Evolutionary conservation across 2,329 filamentous ascomycete species (phyloP).

Genomic region (Nigrospora osmanthi): DNA sequence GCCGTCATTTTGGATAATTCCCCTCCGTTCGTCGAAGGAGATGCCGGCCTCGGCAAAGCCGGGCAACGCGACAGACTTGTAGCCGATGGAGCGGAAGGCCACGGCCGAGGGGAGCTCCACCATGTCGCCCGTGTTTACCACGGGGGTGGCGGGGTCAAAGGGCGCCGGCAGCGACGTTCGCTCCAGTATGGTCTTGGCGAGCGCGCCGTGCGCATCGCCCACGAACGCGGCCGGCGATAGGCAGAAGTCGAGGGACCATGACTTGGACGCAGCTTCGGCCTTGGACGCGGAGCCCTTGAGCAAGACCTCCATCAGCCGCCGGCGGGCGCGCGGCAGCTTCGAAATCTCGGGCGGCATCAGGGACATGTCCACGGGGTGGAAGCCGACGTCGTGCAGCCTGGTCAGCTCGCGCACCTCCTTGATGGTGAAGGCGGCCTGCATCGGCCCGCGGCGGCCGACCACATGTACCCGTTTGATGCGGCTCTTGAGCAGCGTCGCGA

Average conservation of each 20-base stretch:
- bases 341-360: slow-evolving; percentile 62
- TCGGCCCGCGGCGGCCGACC: slow-evolving; percentile 81
- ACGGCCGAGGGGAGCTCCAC: slow-evolving; percentile 55
- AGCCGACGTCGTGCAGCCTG: slow-evolving; percentile 63
- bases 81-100: slow-evolving; percentile 92
- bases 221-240: slow-evolving; percentile 69
- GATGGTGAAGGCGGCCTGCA: slow-evolving; percentile 93
- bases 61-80: slow-evolving; percentile 70
- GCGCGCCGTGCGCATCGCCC: slow-evolving; percentile 33
- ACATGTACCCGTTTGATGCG: slow-evolving; percentile 73
- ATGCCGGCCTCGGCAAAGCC: slow-evolving; percentile 69
- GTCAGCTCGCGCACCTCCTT: slow-evolving; percentile 89
- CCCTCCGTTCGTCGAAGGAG: slow-evolving; percentile 66
- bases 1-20: slow-evolving; percentile 77
- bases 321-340: slow-evolving; percentile 65
- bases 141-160: slow-evolving; percentile 43
- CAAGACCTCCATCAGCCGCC: slow-evolving; percentile 73
- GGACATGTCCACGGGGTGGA: slow-evolving; percentile 57
- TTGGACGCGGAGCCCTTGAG: slow-evolving; percentile 60
- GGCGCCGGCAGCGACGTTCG: slow-evolving; percentile 47
- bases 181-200: slow-evolving; percentile 64
- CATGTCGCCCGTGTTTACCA: slow-evolving; percentile 39
- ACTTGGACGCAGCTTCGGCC: slow-evolving; percentile 44
- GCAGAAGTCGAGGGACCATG: slow-evolving; percentile 82
- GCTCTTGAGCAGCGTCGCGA: slow-evolving; percentile 65